phyloP scores from a whole-genome alignment of 2,329 filamentous ascomycete genomes.

The Microdochium bolleyi region DNA sequence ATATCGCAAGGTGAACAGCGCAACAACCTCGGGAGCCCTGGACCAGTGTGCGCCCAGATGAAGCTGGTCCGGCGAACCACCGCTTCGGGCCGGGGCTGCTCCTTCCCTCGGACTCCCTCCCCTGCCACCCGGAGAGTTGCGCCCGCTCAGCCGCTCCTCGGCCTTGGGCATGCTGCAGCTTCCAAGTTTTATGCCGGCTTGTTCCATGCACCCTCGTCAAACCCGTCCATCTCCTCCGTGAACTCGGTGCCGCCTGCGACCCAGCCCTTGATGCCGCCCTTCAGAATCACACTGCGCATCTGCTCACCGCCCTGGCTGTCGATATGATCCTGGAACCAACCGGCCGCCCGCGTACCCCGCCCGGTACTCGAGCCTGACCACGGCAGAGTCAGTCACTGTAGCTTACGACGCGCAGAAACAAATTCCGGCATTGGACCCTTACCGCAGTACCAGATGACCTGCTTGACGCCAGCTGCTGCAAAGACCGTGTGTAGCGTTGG shows the following conservation, averaged over 20 bases:
- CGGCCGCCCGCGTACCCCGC: slow-evolving; percentile 44
- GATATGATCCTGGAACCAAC: slow-evolving; percentile 47
- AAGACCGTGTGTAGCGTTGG: slow-evolving; percentile 32
- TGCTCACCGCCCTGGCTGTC: slow-evolving; percentile 25
- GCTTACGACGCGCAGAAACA: background rate
- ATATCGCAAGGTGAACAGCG: too few species aligned
- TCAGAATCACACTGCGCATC: slow-evolving; percentile 39
- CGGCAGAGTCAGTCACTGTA: background rate
- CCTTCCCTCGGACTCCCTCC: too few species aligned
- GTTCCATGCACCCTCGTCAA: slow-evolving; percentile 25
- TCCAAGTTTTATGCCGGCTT: background rate
- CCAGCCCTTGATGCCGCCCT: slow-evolving; percentile 49
- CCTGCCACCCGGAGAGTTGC: too few species aligned
- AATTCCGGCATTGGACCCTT: slow-evolving; percentile 13
- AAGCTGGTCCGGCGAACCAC: too few species aligned
- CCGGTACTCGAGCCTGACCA: slow-evolving; percentile 42
- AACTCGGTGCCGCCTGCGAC: slow-evolving; percentile 36
- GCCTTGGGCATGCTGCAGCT: too few species aligned
- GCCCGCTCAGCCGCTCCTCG: too few species aligned
- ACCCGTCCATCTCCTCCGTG: slow-evolving; percentile 37
- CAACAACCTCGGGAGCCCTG: too few species aligned
- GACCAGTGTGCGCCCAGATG: too few species aligned
- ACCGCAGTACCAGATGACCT: slow-evolving; percentile 42
- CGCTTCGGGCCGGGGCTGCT: too few species aligned
- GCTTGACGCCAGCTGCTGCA: slow-evolving; percentile 27